A percentile compares a stretch with the other conserved stretches of the same genome.
Evolutionary conservation across 371 early-diverging fungal genomes (phyloP).

Genomic region (Mucor saturninus): DNA sequence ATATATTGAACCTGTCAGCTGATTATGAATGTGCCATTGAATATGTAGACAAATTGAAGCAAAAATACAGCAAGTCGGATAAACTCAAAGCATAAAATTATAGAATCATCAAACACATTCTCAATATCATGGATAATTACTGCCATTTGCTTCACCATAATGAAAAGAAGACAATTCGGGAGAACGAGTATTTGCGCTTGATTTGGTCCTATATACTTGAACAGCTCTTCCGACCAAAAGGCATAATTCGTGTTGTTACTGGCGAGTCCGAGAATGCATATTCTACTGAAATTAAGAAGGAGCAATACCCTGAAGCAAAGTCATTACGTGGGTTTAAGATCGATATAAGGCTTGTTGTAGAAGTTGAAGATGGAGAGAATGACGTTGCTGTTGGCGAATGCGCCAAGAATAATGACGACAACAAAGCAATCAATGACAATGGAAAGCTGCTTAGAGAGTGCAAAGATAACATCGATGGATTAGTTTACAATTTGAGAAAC

Average conservation of each 20-base stretch:
- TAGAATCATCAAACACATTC: conserved; percentile 20
- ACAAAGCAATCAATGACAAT: conserved; percentile 22
- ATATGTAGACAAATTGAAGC: conserved; percentile 17
- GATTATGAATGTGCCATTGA: conserved; percentile 15
- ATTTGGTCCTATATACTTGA: conserved; percentile 5
- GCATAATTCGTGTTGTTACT: conserved; percentile 4
- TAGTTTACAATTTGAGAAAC: conserved; percentile 12
- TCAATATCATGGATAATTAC: conserved; percentile 13
- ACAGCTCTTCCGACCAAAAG: conserved; percentile 8
- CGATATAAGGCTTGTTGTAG: conserved; percentile 12
- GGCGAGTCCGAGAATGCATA: conserved; percentile 5
- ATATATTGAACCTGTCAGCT: conserved; percentile 17
- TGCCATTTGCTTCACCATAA: conserved; percentile 1
- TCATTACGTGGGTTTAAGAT: conserved; percentile 10
- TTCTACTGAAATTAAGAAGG: conserved; percentile 9
- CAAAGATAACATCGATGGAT: conserved; percentile 23
- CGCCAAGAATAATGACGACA: conserved; percentile 18
- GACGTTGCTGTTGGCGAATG: conserved; percentile 27
- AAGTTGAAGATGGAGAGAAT: conserved; percentile 13
- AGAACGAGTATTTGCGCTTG: conserved; percentile 7
- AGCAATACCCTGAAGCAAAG: neutral
- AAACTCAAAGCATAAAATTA: conserved; percentile 1
- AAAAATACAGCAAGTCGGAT: too few relatives aligned
- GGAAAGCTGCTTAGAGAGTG: conserved; percentile 20
- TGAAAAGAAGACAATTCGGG: conserved; percentile 8